Evolutionary conservation across 1,284 basidiomycete genomes (phyloP), one percentile per base, ranked within the genome.

Genomic region (Gomphus bonarii): DNA sequence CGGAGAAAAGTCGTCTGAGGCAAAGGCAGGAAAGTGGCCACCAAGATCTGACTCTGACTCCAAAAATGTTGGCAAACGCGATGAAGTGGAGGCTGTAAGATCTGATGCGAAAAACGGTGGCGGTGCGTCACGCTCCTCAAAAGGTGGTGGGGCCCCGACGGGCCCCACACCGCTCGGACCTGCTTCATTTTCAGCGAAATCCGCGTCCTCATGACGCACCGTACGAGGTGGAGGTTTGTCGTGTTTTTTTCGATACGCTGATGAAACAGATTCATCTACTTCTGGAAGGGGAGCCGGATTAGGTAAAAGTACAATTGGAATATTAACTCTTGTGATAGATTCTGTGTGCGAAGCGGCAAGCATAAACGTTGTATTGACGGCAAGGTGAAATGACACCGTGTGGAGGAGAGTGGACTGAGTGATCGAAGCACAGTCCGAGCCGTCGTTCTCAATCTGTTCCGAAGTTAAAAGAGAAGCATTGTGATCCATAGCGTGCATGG

Each of bases 221-320:
- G 88, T 91, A 63, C 74, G 78, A 3, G 75, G 67, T 2, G 88
- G 88, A 12, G 88, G 88, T 7, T 77, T 76, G 64, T 91, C 88
- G 63, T 91, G 88, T 65, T 91, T 91, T 75, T 91, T 91, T 64
- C 80, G 80, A 67, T 91, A 91, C 7, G 84, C 86, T 18, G 75
- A 75, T 61, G 86, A 85, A 30, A 89, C 68, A 48, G 79, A 78
- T 53, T 75, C 77, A 38, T 85, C 84, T 3, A 87, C 78, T 66
- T 88, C 81, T 3, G 87, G 85, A 16, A 88, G 76, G 14, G 83
- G 84, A 0, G 88, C 87, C 12, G 82, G 75, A 1, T 84, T 80
- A 25, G 88, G 81, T 49, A 89, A 72, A 42, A 91, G 78, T 38
- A 75, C 74, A 57, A 91, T 69, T 16, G 88, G 88, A 49, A 89